A percentile compares a stretch with the other conserved stretches of the same genome.
Evolutionary conservation across 345 rosid species (phyloP).

Genomic region (Melaleuca alternifolia): DNA sequence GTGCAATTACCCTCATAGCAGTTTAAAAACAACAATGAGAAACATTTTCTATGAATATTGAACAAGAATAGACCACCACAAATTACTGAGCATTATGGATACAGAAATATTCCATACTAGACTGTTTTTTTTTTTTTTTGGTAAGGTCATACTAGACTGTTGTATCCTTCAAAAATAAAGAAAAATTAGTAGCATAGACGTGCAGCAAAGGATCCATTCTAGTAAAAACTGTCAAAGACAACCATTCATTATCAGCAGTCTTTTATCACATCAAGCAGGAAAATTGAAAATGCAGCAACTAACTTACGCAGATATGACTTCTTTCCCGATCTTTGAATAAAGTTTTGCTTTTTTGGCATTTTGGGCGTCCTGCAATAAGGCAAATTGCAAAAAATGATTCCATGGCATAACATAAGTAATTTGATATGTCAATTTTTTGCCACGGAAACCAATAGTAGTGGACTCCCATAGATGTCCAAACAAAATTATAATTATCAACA

Average conservation of each 20-base stretch:
- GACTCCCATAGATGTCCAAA: neutral
- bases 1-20: neutral
- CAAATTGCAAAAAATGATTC: slow-evolving; percentile 4
- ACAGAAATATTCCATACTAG: neutral
- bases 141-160: neutral
- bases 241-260: neutral
- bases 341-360: slow-evolving; percentile 83
- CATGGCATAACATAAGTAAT: neutral
- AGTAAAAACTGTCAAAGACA: neutral
- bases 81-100: neutral
- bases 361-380: slow-evolving; percentile 58
- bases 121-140: too few relatives aligned
- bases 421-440: neutral
- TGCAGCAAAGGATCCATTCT: neutral
- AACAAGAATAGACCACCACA: neutral
- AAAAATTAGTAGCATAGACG: neutral
- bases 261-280: neutral
- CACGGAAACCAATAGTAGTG: neutral
- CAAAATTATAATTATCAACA: neutral
- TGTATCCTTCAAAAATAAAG: neutral
- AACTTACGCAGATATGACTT: slow-evolving; percentile 90
- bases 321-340: slow-evolving; percentile 70
- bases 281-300: neutral
- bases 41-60: neutral
- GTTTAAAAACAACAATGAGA: neutral